phyloP scores from a whole-genome alignment of 2,329 filamentous ascomycete species.

The Akanthomyces dipterigenus region DNA sequence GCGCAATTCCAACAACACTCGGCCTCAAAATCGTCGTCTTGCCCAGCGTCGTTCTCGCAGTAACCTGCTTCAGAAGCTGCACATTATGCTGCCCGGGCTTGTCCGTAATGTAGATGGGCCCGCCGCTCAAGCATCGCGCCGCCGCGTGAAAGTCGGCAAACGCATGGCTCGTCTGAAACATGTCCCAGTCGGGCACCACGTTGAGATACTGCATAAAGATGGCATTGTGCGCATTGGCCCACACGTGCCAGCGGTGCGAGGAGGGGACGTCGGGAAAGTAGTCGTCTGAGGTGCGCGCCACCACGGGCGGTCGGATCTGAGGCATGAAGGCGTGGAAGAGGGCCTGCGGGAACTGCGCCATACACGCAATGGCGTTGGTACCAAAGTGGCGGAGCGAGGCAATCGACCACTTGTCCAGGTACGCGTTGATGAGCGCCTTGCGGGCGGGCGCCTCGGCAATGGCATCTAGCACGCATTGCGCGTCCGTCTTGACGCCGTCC shows the following conservation, averaged over 20 bases:
- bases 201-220: conserved; percentile 81
- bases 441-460: conserved; percentile 62
- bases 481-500: conserved; percentile 88
- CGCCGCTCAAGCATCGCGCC: conserved; percentile 80
- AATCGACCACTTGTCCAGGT: conserved; percentile 81
- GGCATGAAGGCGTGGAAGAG: conserved; percentile 80
- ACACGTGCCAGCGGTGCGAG: conserved; percentile 92
- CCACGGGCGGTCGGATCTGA: conserved; percentile 63
- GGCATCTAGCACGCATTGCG: conserved; percentile 81
- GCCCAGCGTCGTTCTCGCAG: conserved; percentile 62
- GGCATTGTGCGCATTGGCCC: conserved; percentile 85
- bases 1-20: conserved; percentile 63
- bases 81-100: conserved; percentile 75
- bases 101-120: conserved; percentile 93
- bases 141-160: conserved; percentile 85
- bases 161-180: conserved; percentile 58
- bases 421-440: conserved; percentile 63
- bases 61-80: conserved; percentile 71
- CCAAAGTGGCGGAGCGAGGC: conserved; percentile 72
- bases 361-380: conserved; percentile 79
- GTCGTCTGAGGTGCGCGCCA: conserved; percentile 82
- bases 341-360: conserved; percentile 83
- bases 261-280: conserved; percentile 79
- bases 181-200: conserved; percentile 74
- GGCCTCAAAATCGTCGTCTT: conserved; percentile 78